Evolutionary conservation across 306 rosid species (phyloP), one percentile per base, ranked within the genome.

Genomic region (Geum urbanum): DNA sequence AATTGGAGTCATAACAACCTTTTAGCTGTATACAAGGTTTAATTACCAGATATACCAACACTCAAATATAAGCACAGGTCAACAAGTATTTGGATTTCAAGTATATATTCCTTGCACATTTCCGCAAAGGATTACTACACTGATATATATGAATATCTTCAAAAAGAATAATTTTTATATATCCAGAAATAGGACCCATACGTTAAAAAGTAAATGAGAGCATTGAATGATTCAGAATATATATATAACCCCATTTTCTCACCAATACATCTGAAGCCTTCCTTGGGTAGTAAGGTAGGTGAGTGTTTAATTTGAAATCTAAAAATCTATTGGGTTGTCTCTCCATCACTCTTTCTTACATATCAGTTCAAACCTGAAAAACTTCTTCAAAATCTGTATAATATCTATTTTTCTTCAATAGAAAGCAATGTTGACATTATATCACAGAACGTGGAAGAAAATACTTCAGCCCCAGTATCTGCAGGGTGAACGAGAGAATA

Each of bases 1-100:
- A 74, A 79, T 82, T 7, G 56, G 53, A 69, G 78, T 62, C 55
- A 62, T 1, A 55, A 53, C 64, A 53, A 75, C 55, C 59, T 80
- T 45, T 66, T 66, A 71, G 64, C 53, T 58, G 70, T 71, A 52
- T 67, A 70, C 8, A 16, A 35, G 24, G 22, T 37, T 14, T 14
- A 60, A 60, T 9, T 59, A 3, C 35, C 19, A 14, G 64, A 59
- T 59, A 35, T 20, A 59, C 44, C 19, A 0, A 59, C 45, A 35
- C 14, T 3, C 43, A 58, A 58, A 13, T n/a, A 32, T 7, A 5
- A 35, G 64, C 12, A 32, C 43, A 27, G 10, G 6, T 3, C 1
- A 6, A 56, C n/a, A 5, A 8, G 27, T 43, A 43, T 7, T 43
- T 57, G 16, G 54, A 22, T 11, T 5, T 57, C 5, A 0, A 57